Evolutionary conservation across 345 rosid species (phyloP).

Genomic region (Rubroshorea leprosula): DNA sequence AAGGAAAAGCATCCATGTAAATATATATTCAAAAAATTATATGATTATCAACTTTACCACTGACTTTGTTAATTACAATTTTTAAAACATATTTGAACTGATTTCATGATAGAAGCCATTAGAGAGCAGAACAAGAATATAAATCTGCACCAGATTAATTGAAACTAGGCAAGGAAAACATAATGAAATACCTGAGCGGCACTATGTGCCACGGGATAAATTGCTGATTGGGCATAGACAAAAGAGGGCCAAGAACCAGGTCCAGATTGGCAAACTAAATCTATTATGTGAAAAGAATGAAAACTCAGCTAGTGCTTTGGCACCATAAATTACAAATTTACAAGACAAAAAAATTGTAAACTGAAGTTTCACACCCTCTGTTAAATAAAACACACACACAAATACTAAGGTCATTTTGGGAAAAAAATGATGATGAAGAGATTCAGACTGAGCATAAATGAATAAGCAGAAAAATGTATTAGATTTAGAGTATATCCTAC

Average conservation of each 20-base stretch:
- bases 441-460: background rate
- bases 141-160: constrained; percentile 12
- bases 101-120: background rate
- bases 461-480: background rate
- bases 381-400: background rate
- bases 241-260: constrained; percentile 90
- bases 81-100: background rate
- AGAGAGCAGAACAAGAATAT: background rate
- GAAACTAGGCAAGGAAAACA: constrained; percentile 15
- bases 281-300: constrained; percentile 30
- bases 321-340: constrained; percentile 8
- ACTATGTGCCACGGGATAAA: constrained; percentile 91
- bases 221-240: constrained; percentile 80
- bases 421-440: background rate
- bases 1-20: background rate
- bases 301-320: constrained; percentile 4
- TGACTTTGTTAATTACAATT: background rate
- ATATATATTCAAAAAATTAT: too few species aligned
- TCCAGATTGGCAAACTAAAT: constrained; percentile 98
- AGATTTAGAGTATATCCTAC: constrained; percentile 35
- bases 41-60: too few species aligned
- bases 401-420: background rate
- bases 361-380: background rate
- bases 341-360: background rate
- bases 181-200: constrained; percentile 81